Evolutionary conservation across 2,329 filamentous ascomycete genomes (phyloP), one percentile per base, ranked within the genome.

Genomic region (Hypoxylon sp.): DNA sequence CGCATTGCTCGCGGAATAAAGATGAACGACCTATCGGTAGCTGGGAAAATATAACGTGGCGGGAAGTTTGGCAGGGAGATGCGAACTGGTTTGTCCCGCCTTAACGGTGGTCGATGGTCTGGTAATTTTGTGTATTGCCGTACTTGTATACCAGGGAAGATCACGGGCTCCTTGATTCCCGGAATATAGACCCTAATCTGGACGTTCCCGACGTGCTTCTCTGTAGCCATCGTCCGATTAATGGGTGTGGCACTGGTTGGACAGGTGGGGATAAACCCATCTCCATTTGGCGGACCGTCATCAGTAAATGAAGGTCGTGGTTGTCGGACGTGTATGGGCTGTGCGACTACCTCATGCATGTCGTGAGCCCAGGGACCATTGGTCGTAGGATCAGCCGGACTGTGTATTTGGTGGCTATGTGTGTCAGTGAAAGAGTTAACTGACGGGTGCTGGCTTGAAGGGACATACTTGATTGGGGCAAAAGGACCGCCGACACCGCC

Each of bases 1-100:
- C 96, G 89, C 82, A 97, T 87, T 9, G 95, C 95, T 71, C 96
- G 88, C 11, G 96, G 96, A 65, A 99, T 99, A 80, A 99, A 99
- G 74, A 97, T 97, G 78, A 99, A 99, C 0, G 96, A 98, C 70
- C 96, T 86, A 74, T 97, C 94, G 48, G 88, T 85, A 1, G 94
- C 91, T 5, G 96, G 96, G 79, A 96, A 97, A 65, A 97, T 94
- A 78, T 97, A 97, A 68, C 92, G 89, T 34, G 93, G 92, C 11
- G 88, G 83, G 68, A 91, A 87, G 27, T 91, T 86, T 1, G 96
- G 95, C 43, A 99, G 84, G 7, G 94, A 97, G 71, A 99, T 93
- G 53, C 96, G 91, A 41, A 98, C 96, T 6, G 96, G 96, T 78
- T 98, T 99, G 81, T 99, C 96, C 73, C 96, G 90, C 68, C 96